Conservation (phyloP, 2,329 filamentous ascomycete species). For the Hymenoscyphus albidus region DNA sequence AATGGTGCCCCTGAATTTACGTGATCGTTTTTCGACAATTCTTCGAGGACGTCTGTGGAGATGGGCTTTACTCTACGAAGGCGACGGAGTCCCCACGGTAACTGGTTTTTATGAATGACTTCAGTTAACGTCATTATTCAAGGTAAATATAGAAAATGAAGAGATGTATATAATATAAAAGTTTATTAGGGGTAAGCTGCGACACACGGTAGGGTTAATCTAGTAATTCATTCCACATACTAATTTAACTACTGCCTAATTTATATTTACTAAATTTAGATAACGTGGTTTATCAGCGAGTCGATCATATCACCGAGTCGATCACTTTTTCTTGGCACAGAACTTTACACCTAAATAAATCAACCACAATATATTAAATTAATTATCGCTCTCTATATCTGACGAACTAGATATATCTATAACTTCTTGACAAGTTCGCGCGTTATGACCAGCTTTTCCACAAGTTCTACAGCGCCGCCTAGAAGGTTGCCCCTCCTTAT, state of each 20-base stretch:
- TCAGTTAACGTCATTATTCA: conserved; percentile 1
- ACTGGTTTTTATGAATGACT: not conserved
- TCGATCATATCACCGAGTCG: no score
- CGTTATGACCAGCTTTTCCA: no score
- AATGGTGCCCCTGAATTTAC: not conserved
- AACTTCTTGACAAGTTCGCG: no score
- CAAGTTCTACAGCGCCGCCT: no score
- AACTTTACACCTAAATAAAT: no score
- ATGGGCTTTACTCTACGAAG: conserved; percentile 3
- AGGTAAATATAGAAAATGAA: not conserved
- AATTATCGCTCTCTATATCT: no score
- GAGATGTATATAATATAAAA: not conserved
- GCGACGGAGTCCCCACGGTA: not conserved
- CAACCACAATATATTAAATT: no score
- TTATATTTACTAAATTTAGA: not conserved
- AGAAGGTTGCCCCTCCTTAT: no score
- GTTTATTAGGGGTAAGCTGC: not conserved
- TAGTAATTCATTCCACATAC: not conserved
- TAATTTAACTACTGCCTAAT: not conserved
- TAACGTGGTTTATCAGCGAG: no score
- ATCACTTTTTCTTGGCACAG: no score
- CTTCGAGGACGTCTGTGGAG: not conserved
- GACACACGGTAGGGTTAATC: not conserved
- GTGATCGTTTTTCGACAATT: not conserved
- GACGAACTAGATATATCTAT: no score